A percentile compares a stretch with the other conserved stretches of the same genome.
Conservation (phyloP, 768 basidiomycete species). For the Asterophora parasitica region DNA sequence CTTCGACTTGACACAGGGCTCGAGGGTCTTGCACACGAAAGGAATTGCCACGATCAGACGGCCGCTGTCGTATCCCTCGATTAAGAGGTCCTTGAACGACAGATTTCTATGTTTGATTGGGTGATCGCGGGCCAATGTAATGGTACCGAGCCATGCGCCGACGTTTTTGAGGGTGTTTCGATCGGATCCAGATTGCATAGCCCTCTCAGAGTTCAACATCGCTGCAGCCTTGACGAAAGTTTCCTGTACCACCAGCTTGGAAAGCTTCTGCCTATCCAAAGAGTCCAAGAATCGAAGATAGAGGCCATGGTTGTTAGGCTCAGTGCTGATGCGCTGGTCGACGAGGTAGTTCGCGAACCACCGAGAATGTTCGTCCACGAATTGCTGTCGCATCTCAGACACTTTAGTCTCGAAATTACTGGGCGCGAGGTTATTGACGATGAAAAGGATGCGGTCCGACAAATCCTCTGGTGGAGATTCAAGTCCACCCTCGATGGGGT, state of each 20-base stretch:
- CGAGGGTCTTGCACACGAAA: slow-evolving; percentile 95
- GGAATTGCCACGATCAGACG: slow-evolving; percentile 92
- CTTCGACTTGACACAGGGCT: slow-evolving; percentile 82
- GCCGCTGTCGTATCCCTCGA: slow-evolving; percentile 92
- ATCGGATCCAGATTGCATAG: slow-evolving; percentile 80
- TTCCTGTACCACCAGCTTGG: slow-evolving; percentile 85
- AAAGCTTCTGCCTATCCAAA: slow-evolving; percentile 61
- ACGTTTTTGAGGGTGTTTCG: slow-evolving; percentile 89
- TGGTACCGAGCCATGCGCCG: slow-evolving; percentile 89
- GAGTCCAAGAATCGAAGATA: slow-evolving; percentile 93
- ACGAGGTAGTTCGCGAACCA: slow-evolving; percentile 99
- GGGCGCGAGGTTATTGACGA: slow-evolving; percentile 95
- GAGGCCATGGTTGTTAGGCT: slow-evolving; percentile 94
- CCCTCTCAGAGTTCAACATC: slow-evolving; percentile 88
- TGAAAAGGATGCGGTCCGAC: slow-evolving; percentile 93
- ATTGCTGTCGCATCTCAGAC: slow-evolving; percentile 78
- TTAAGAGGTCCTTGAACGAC: slow-evolving; percentile 94
- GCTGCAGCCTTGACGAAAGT: slow-evolving; percentile 83
- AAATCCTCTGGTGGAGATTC: slow-evolving; percentile 77
- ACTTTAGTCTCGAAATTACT: slow-evolving; percentile 90
- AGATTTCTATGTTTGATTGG: slow-evolving; percentile 92
- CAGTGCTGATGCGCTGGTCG: slow-evolving; percentile 90
- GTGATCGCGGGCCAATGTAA: slow-evolving; percentile 88
- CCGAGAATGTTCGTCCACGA: slow-evolving; percentile 76
- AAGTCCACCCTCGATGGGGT: slow-evolving; percentile 56